Evolutionary conservation across 1,284 basidiomycete species (phyloP).

Genomic region (Ceratobasidium sp.): DNA sequence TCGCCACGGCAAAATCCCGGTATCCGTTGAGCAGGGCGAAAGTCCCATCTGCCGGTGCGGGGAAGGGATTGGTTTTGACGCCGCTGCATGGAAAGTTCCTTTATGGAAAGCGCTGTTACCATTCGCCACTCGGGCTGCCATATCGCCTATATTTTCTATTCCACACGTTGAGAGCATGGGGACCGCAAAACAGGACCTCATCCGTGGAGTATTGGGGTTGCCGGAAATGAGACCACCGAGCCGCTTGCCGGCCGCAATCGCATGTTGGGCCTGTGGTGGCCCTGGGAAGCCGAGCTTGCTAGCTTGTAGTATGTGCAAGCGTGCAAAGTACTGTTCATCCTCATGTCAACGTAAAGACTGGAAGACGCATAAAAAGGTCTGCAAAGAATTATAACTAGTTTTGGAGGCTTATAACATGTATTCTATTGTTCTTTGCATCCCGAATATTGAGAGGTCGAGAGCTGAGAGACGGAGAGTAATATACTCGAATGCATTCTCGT

Average conservation of each 20-base stretch:
- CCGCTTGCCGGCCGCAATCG: background rate
- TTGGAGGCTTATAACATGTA: background rate
- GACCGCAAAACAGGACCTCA: background rate
- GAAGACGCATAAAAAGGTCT: constrained; percentile 21
- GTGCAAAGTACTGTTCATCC: constrained; percentile 10
- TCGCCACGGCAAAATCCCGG: background rate
- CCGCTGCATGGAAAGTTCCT: background rate
- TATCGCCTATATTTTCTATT: constrained; percentile 7
- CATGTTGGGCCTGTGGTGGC: constrained; percentile 7
- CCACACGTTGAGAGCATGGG: background rate
- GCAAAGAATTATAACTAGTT: background rate
- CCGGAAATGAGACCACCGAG: background rate
- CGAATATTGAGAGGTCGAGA: no score
- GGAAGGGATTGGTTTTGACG: constrained; percentile 4
- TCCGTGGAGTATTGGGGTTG: background rate
- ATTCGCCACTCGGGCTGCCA: constrained; percentile 24
- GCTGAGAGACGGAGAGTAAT: no score
- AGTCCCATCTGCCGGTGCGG: constrained; percentile 24
- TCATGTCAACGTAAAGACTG: constrained; percentile 7
- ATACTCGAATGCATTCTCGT: no score
- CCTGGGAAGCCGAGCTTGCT: constrained; percentile 5
- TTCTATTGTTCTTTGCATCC: no score
- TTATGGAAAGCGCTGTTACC: constrained; percentile 1
- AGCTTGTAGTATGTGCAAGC: constrained; percentile 11
- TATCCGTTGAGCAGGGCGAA: background rate